Evolutionary conservation across 225 moss, liverwort and hornwort species (phyloP), one percentile per base, ranked within the genome.

Genomic region (Bryum argenteum): DNA sequence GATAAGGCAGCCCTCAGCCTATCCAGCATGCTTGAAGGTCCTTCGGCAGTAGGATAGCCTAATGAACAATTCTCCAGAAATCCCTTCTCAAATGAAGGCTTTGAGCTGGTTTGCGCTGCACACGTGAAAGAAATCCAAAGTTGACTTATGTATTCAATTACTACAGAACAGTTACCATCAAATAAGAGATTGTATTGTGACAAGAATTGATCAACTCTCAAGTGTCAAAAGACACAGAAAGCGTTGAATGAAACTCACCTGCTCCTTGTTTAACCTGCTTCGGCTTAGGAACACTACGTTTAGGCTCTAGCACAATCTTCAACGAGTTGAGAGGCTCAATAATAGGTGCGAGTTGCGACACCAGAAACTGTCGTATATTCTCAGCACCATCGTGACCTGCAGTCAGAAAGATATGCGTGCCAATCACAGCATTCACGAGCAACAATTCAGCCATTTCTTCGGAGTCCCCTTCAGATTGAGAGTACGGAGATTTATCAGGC

Each of bases 381-480:
- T 71, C 77, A 42, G 90, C 82, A 70, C 90, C 87, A 11, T 85
- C 83, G 79, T 89, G 87, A 28, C 94, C 90, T 63, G 90, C 82
- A 63, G 84, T 91, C 50, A 90, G 63, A 64, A 94, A 82, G 11
- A 85, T 62, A 63, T 90, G 90, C 58, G 81, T 51, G 54, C 77
- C 73, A 63, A 87, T 66, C 59, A 94, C 60, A 56, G 82, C 80
- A 77, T 87, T 82, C 22, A 94, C 70, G 13, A 94, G 47, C 19
- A 50, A 65, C 20, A 20, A 62, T 73, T 93, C 90, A 62, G 75
- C 57, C 51, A 37, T 50, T 66, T 78, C 78, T 54, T 69, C 70
- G 8, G 55, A 43, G 14, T 63, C 56, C 60, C 71, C 63, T 33
- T 33, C 33, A 33, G 33, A 33, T 33, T 33, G 33, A 33, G 33